Percentiles rank a stretch among this genome's conserved stretches.
Evolutionary conservation across 2,329 filamentous ascomycete species (phyloP).

Genomic region (Stagonosporopsis rhizophila): DNA sequence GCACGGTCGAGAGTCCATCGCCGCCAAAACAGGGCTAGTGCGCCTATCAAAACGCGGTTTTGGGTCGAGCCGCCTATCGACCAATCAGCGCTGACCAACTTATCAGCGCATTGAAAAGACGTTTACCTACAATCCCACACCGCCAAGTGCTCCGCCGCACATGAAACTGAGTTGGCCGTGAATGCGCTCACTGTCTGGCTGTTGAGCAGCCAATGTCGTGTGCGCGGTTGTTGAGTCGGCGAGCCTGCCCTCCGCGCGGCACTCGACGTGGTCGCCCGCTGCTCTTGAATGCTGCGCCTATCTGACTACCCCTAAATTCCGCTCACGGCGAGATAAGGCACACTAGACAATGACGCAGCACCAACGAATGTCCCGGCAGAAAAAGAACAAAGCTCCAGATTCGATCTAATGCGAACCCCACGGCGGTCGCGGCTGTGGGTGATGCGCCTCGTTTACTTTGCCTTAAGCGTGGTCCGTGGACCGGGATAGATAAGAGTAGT

Average conservation of each 20-base stretch:
- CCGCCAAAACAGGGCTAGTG: conserved; percentile 13
- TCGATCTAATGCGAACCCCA: conserved; percentile 48
- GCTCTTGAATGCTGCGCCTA: conserved; percentile 19
- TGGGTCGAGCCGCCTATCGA: conserved; percentile 1
- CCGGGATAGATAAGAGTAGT: conserved; percentile 49
- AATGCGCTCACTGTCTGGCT: conserved; percentile 5
- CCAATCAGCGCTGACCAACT: conserved; percentile 21
- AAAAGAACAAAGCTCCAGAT: conserved; percentile 43
- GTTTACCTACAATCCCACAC: conserved; percentile 25
- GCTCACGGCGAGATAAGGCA: conserved; percentile 37
- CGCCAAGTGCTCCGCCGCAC: conserved; percentile 40
- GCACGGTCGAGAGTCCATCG: conserved; percentile 8
- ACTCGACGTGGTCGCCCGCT: conserved; percentile 23
- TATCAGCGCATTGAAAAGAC: conserved; percentile 23
- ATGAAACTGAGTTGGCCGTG: conserved; percentile 29
- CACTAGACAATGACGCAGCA: conserved; percentile 39
- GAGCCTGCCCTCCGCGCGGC: conserved; percentile 14
- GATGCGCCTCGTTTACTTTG: conserved; percentile 47
- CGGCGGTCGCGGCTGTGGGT: conserved; percentile 44
- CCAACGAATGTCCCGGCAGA: conserved; percentile 32
- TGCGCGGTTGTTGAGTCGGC: conserved; percentile 14
- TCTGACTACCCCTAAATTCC: conserved; percentile 18
- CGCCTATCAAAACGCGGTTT: conserved; percentile 4
- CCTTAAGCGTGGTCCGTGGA: conserved; percentile 43
- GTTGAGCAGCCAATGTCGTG: background rate